Conservation (phyloP, 2,329 filamentous ascomycete genomes). For the Akanthomyces muscarius region DNA sequence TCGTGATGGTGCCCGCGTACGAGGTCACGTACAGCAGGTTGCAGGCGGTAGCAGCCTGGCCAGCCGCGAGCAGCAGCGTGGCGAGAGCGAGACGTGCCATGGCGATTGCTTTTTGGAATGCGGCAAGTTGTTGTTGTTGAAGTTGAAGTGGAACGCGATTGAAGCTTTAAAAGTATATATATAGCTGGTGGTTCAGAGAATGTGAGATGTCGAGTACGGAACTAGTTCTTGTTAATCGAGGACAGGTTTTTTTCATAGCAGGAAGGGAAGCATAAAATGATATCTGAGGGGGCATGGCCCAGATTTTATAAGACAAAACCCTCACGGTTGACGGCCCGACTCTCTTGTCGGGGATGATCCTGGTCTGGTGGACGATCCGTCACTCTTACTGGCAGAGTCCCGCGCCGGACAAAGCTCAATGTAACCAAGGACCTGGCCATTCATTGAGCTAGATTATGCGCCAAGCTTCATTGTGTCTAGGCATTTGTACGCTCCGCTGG, state of each 20-base stretch:
- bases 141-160: no score
- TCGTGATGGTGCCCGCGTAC: constrained; percentile 46
- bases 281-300: background rate
- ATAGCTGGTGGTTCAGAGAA: no score
- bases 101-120: background rate
- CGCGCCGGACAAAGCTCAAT: background rate
- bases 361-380: background rate
- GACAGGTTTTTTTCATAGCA: no score
- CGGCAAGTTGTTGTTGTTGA: background rate
- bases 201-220: no score
- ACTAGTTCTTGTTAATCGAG: no score
- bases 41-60: constrained; percentile 28
- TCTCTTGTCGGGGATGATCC: background rate
- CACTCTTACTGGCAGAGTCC: background rate
- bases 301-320: background rate
- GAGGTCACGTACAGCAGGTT: constrained; percentile 45
- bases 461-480: background rate
- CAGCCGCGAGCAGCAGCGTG: constrained; percentile 19
- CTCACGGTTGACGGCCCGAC: background rate
- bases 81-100: constrained; percentile 15
- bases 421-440: constrained; percentile 1
- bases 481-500: background rate
- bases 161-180: no score
- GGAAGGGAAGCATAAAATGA: no score
- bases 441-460: background rate